Base-by-base conservation (phyloP, 345 rosid genomes). In the Cardamine occulta region DNA sequence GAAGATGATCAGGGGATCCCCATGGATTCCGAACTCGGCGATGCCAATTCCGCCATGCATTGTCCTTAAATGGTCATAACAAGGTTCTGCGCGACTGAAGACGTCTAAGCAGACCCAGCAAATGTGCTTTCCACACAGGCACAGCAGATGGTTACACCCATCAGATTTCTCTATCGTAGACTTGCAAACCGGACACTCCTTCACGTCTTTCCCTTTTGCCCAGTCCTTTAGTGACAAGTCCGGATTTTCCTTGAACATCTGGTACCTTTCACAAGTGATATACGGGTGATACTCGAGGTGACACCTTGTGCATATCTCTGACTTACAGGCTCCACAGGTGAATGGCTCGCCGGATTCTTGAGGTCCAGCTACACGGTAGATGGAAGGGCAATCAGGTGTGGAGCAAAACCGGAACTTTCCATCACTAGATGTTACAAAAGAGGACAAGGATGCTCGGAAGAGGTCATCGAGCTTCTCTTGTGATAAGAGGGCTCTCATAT, bases 361-460 rank as follows among this genome's bases (percentile, higher is more conserved):
- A 34, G 79, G 66, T 13, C 72, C 84, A 21, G 91, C 82, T 12
- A 86, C 88, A 21, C 74, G 84, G 72, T 93, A 93, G 42, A 93
- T 80, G 2, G 95, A 88, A 23, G 88, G 91, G 81, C 96, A 93
- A 77, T 90, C 98, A 0, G 97, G 97, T 44, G 97, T 88, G 7
- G 98, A 87, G 82, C 97, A 93, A 75, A 91, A 95, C 78, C 90
- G 77, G 75, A 83, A 90, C 28, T 35, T 67, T 14, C 89, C 92
- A 37, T 83, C 75, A 53, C 97, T 90, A 0, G 97, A 79, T 26
- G 89, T 81, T 2, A 89, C 93, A 57, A 81, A 89, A 39, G 87
- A 81, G 60, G 85, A 86, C 49, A 94, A 49, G 19, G 97, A 88
- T 60, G 96, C 88, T 73, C 91, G 79, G 66, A 90, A 88, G 66